Evolutionary conservation across 176 grass and related monocot species (phyloP).

Genomic region (Pontederia crassipes): DNA sequence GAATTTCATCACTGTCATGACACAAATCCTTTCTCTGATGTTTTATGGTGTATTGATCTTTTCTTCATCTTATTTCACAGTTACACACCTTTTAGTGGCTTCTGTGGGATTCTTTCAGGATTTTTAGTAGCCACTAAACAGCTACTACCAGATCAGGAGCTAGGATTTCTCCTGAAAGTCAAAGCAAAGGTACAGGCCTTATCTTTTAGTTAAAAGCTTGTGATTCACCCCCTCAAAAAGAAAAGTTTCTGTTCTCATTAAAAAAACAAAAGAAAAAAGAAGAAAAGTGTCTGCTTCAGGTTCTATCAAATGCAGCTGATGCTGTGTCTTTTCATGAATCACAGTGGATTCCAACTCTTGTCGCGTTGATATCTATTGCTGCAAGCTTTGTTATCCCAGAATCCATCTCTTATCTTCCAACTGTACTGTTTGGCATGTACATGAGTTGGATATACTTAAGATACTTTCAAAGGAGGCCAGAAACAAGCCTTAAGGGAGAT

Average conservation of each 20-base stretch:
- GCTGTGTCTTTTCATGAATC: constrained; percentile 1
- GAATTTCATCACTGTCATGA: no score
- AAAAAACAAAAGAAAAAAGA: no score
- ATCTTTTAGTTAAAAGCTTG: no score
- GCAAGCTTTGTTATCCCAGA: constrained; percentile 62
- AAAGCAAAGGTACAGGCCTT: constrained; percentile 60
- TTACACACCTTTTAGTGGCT: constrained; percentile 87
- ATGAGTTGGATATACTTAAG: constrained; percentile 95
- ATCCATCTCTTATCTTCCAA: constrained; percentile 63
- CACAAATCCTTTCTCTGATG: no score
- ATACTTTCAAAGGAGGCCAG: constrained; percentile 87
- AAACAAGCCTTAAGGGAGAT: constrained; percentile 87
- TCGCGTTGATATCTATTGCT: constrained; percentile 46
- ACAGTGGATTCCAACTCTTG: constrained; percentile 79
- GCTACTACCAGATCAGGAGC: constrained; percentile 86
- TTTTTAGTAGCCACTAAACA: constrained; percentile 94
- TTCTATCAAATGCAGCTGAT: constrained; percentile 2
- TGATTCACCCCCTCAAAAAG: no score
- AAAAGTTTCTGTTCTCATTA: no score
- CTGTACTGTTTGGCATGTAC: constrained; percentile 88
- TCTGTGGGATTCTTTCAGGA: constrained; percentile 85
- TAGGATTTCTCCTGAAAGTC: constrained; percentile 64
- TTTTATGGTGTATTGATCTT: background rate
- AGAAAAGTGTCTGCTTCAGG: background rate
- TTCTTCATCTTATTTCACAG: constrained; percentile 32